Evolutionary conservation across 2,329 filamentous ascomycete genomes (phyloP).

Genomic region (Epichloe coenophiala): DNA sequence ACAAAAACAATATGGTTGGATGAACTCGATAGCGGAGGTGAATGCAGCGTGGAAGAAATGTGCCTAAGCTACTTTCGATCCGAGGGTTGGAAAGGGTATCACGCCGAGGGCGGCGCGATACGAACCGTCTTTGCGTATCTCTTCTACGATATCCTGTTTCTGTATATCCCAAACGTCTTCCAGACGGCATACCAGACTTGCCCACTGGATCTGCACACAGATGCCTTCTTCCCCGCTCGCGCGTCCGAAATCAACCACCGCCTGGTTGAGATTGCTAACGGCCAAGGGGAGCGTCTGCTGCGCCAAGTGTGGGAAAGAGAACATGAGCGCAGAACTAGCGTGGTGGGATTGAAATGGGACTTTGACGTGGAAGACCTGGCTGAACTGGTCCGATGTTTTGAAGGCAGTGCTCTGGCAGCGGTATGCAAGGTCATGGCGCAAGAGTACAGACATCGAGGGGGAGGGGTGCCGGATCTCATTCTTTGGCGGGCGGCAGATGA

Average conservation of each 20-base stretch:
- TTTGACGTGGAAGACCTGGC: conserved; percentile 67
- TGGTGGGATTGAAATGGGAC: conserved; percentile 87
- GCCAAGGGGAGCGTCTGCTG: conserved; percentile 54
- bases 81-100: conserved; percentile 87
- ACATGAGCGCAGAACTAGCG: conserved; percentile 59
- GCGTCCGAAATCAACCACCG: conserved; percentile 80
- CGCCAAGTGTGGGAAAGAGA: conserved; percentile 55
- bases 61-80: conserved; percentile 75
- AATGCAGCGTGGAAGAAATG: conserved; percentile 89
- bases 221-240: conserved; percentile 79
- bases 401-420: conserved; percentile 64
- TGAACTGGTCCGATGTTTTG: conserved; percentile 68
- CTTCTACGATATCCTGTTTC: conserved; percentile 85
- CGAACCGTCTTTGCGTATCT: conserved; percentile 85
- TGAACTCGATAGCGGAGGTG: conserved; percentile 49
- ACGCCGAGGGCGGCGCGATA: conserved; percentile 81
- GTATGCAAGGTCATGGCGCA: conserved; percentile 92
- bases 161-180: conserved; percentile 92
- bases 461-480: conserved; percentile 74
- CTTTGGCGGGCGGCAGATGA: conserved; percentile 50
- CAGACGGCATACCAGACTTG: conserved; percentile 92
- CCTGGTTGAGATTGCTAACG: conserved; percentile 77
- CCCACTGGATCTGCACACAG: conserved; percentile 82
- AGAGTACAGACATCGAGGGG: conserved; percentile 81
- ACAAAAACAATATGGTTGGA: conserved; percentile 84